Base-by-base conservation (phyloP, 1,284 basidiomycete genomes). In the Meripilus lineatus region DNA sequence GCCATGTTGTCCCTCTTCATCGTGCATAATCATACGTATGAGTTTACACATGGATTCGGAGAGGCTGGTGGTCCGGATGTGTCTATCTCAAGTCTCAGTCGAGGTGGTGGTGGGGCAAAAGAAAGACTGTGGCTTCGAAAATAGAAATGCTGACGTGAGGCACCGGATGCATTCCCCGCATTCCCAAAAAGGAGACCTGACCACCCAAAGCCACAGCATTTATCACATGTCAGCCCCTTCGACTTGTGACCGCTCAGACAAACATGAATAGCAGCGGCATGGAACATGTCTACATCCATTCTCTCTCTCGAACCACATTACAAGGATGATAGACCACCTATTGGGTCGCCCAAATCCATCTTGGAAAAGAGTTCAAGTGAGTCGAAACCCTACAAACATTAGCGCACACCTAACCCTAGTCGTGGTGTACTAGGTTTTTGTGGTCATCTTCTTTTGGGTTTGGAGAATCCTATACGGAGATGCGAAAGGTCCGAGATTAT, bases 361-460 rank as follows among this genome's bases (percentile, higher is more conserved):
- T 25, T 68, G 65, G 66, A 67, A 67, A 52, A 55, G 66, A 32
- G 49, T 59, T 3, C 65, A 68, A 54, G 66, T 68, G 20, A 6
- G 48, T 40, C 15, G 17, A 10, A n/a, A n/a, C n/a, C n/a, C n/a
- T n/a, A n/a, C n/a, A n/a, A n/a, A n/a, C n/a, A n/a, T n/a, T n/a
- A n/a, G n/a, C n/a, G n/a, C n/a, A n/a, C n/a, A n/a, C n/a, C n/a
- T n/a, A n/a, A n/a, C n/a, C n/a, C n/a, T n/a, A n/a, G n/a, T n/a
- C n/a, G n/a, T n/a, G n/a, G n/a, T 18, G 23, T 30, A 30, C 23
- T 54, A 90, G 86, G 84, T 90, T 49, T 83, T 92, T 60, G 73
- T 95, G 36, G 87, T 95, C 54, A 76, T 96, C 49, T 61, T 91
- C 61, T 95, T 97, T 68, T 96, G 93, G 89, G 56, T 86, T 43